A percentile compares a stretch with the other conserved stretches of the same genome.
phyloP scores from a whole-genome alignment of 257 asterid species.

The Ocimum tenuiflorum region DNA sequence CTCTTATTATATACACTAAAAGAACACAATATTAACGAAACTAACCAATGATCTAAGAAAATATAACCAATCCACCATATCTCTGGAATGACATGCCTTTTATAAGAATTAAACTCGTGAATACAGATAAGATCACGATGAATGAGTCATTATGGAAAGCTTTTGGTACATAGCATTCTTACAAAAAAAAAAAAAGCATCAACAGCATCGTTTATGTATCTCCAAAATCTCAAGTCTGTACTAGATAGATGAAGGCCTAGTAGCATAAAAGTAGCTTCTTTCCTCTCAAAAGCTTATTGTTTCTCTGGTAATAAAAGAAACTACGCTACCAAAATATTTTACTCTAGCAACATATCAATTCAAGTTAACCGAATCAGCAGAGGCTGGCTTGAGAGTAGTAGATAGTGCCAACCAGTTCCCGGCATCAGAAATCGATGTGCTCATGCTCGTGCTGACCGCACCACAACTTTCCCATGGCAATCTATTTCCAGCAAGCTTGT shows the following conservation, averaged over 20 bases:
- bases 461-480: slow-evolving; percentile 19
- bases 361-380: slow-evolving; percentile 35
- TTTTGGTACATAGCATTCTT: too few species aligned
- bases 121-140: too few species aligned
- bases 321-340: background rate
- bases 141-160: too few species aligned
- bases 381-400: slow-evolving; percentile 35
- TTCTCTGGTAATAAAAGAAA: background rate
- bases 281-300: background rate
- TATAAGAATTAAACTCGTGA: too few species aligned
- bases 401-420: slow-evolving; percentile 66
- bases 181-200: too few species aligned
- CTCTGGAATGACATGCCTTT: too few species aligned
- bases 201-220: background rate
- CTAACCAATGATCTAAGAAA: too few species aligned
- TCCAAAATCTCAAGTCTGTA: background rate
- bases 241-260: background rate
- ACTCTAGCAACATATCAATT: background rate
- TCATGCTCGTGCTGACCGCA: slow-evolving; percentile 14
- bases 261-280: background rate
- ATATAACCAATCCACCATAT: too few species aligned
- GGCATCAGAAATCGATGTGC: slow-evolving; percentile 14
- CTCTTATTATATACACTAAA: too few species aligned
- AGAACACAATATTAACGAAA: too few species aligned
- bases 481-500: slow-evolving; percentile 11